Evolutionary conservation across 2,329 filamentous ascomycete species (phyloP), one percentile per base, ranked within the genome.

Genomic region (Fusarium neocosmosporiellum): DNA sequence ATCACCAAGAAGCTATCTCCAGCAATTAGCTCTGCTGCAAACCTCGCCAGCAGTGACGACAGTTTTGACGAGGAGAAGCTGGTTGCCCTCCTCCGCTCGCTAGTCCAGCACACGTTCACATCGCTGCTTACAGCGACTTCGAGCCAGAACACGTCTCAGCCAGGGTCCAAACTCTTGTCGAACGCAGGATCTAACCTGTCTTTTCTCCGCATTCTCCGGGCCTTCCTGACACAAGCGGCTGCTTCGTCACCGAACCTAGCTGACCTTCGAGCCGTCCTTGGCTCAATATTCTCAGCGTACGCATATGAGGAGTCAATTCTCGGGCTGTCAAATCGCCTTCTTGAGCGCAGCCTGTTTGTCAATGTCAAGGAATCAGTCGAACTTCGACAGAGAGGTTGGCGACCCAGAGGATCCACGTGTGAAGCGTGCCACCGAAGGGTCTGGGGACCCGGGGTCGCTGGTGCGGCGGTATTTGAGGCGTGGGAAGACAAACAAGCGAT

Each of bases 231-330:
- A 1, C 91, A 94, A 53, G 96, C 95, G 0, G 93, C 94, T 0
- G 88, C 90, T 27, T 91, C 92, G 20, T 97, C 95, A 0, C 95
- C 96, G 0, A 97, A 93, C 14, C 86, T 99, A 2, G 92, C 94
- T 1, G 95, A 98, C 79, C 88, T 99, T 4, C 92, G 96, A 50
- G 89, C 90, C 8, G 95, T 98, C 1, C 88, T 99, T 2, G 87
- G 90, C 1, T 96, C 95, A 14, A 96, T 99, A 63, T 98, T 99
- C 83, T 91, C 96, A 0, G 96, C 96, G 0, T 99, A 99, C 80
- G 92, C 95, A 0, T 98, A 98, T 80, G 96, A 99, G 81, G 94
- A 96, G 80, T 95, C 93, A 0, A 93, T 99, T 18, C 88, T 99
- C 22, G 88, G 89, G 2, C 89, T 99, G 4, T 94, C 96, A 1